phyloP scores from a whole-genome alignment of 2,329 filamentous ascomycete genomes.

The Fusarium redolens region DNA sequence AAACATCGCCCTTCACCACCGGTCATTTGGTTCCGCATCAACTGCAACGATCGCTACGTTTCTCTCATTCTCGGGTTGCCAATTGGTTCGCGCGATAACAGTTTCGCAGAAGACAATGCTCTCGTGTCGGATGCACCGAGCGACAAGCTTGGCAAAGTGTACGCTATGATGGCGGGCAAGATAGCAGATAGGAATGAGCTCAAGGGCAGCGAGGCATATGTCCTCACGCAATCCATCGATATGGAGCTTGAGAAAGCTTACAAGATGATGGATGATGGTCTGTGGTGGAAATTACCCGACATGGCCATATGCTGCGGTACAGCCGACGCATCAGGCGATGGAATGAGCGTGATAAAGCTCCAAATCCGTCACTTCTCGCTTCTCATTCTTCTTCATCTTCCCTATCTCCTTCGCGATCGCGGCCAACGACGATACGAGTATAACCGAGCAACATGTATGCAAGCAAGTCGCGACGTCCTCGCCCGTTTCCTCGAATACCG shows the following conservation, averaged over 20 bases:
- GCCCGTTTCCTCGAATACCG: slow-evolving; percentile 61
- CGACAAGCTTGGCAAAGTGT: slow-evolving; percentile 59
- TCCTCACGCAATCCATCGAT: slow-evolving; percentile 57
- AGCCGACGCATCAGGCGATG: slow-evolving; percentile 29
- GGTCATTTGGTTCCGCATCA: slow-evolving; percentile 61
- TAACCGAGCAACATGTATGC: slow-evolving; percentile 55
- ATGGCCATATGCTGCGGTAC: slow-evolving; percentile 39
- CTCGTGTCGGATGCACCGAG: slow-evolving; percentile 50
- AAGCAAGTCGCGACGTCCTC: slow-evolving; percentile 63
- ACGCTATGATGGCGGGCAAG: slow-evolving; percentile 55
- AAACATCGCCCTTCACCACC: slow-evolving; percentile 38
- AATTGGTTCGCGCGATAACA: slow-evolving; percentile 55
- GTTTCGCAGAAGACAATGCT: slow-evolving; percentile 49
- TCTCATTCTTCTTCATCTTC: slow-evolving; percentile 64
- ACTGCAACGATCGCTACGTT: slow-evolving; percentile 61
- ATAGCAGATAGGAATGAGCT: slow-evolving; percentile 61
- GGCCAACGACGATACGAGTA: slow-evolving; percentile 61
- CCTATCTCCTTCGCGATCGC: slow-evolving; percentile 62
- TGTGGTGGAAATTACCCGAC: slow-evolving; percentile 61
- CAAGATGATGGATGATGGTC: slow-evolving; percentile 52
- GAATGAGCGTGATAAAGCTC: slow-evolving; percentile 52
- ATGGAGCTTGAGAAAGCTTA: slow-evolving; percentile 59
- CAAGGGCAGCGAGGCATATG: slow-evolving; percentile 51
- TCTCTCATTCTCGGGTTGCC: slow-evolving; percentile 64
- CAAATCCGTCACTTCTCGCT: slow-evolving; percentile 65